Conservation (phyloP, 2,329 filamentous ascomycete genomes). For the Fusarium pseudoanthophilum region DNA sequence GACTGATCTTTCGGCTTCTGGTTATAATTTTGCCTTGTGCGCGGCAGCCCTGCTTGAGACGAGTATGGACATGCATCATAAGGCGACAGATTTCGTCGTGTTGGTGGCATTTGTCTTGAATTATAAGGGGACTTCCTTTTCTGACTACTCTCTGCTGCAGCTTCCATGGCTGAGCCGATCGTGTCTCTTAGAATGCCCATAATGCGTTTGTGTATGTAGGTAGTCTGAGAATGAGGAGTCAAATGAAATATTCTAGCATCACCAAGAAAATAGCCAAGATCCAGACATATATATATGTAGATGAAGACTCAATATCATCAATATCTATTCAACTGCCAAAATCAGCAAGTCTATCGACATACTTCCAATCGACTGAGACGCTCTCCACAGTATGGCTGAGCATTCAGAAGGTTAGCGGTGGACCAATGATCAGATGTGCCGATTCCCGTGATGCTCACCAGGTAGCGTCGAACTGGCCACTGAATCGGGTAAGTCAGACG, state of each 20-base stretch:
- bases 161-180: not conserved
- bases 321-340: not conserved
- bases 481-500: not conserved
- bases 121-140: not conserved
- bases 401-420: not conserved
- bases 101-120: not conserved
- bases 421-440: not conserved
- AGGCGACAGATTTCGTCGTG: not conserved
- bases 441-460: not conserved
- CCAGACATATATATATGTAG: not conserved
- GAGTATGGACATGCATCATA: not conserved
- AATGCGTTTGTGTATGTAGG: not conserved
- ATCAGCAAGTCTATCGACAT: not conserved
- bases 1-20: not conserved
- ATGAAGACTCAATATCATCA: not conserved
- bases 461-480: not conserved
- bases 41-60: not conserved
- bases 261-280: not conserved
- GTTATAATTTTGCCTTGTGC: not conserved
- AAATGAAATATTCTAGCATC: not conserved
- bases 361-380: too few relatives aligned
- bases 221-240: not conserved
- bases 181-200: not conserved
- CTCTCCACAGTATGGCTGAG: not conserved
- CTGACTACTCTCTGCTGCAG: not conserved